Conservation (phyloP, 805 yeast species). For the Wickerhamomyces subpelliculosus region DNA sequence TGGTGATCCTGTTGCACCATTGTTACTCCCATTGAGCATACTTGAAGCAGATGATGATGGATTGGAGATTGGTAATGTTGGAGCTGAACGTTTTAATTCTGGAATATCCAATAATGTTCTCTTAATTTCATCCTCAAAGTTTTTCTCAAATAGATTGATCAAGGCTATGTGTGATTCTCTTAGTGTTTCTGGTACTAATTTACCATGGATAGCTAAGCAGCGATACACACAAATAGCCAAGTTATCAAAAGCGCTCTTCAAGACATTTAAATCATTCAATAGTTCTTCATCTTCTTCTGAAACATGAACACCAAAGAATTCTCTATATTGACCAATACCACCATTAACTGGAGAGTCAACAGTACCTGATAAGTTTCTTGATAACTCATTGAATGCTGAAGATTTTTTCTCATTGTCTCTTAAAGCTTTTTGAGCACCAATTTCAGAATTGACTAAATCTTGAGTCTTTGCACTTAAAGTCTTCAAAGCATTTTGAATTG, state of each 20-base stretch:
- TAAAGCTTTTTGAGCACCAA: constrained; percentile 44
- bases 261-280: constrained; percentile 21
- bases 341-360: constrained; percentile 92
- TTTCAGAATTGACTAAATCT: constrained; percentile 65
- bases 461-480: constrained; percentile 60
- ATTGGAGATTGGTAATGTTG: constrained; percentile 5
- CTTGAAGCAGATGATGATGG: constrained; percentile 8
- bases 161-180: constrained; percentile 61
- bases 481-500: constrained; percentile 74
- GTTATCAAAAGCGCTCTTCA: constrained; percentile 51
- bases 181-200: constrained; percentile 49
- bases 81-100: constrained; percentile 18
- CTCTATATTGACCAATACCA: constrained; percentile 78
- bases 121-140: constrained; percentile 59
- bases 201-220: constrained; percentile 64
- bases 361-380: constrained; percentile 73
- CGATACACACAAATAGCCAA: constrained; percentile 57
- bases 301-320: constrained; percentile 44
- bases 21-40: too few relatives aligned
- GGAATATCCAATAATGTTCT: constrained; percentile 23
- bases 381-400: constrained; percentile 52
- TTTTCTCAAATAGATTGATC: constrained; percentile 52
- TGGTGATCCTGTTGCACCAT: too few relatives aligned
- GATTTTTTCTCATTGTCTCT: constrained; percentile 43
- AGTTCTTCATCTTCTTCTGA: constrained; percentile 20